Base-by-base conservation (phyloP, 2,329 filamentous ascomycete species). In the Neofusicoccum ribis region DNA sequence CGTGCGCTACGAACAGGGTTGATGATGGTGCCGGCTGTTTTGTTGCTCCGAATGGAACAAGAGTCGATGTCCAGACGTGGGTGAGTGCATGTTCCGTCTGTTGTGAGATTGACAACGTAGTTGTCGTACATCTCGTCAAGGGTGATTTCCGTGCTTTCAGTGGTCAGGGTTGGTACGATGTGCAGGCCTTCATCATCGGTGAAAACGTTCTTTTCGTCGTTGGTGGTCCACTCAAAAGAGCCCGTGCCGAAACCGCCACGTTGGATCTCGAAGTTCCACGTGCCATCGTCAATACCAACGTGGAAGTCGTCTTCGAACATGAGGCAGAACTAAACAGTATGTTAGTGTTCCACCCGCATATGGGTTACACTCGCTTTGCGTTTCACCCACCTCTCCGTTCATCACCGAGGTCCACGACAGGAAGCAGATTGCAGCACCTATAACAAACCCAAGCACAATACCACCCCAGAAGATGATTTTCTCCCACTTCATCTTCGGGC, bases 211-310 rank as follows among this genome's bases (percentile, higher is more conserved):
- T 71, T 72, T 1, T 73, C 66, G 67, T 84, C 82, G 2, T 73
- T 74, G 9, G 84, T 85, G 0, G 84, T 85, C 83, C 82, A 84
- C 74, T 85, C 59, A 69, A 86, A 86, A 36, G 80, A 77, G 17
- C 82, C 82, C 12, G 78, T 81, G 62, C 82, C 73, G 67, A 73
- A 79, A 56, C 74, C 74, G 50, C 76, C 76, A 60, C 80, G 73
- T 70, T 83, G 78, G 27, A 83, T 78, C 68, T 85, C 81, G 65
- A 81, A 79, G 12, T 77, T 78, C 84, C 84, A 86, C n/a, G 82
- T 70, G 51, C 73, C 70, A 14, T 72, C 74, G 71, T 83, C 74
- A 41, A 84, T 74, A 1, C 50, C 60, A 12, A 36, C 43, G 17
- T 76, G 73, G 71, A 85, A 86, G 67, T 81, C 71, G 65, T 86